Evolutionary conservation across 352 stramenopile species (phyloP).

Genomic region (Phytophthora quininea): DNA sequence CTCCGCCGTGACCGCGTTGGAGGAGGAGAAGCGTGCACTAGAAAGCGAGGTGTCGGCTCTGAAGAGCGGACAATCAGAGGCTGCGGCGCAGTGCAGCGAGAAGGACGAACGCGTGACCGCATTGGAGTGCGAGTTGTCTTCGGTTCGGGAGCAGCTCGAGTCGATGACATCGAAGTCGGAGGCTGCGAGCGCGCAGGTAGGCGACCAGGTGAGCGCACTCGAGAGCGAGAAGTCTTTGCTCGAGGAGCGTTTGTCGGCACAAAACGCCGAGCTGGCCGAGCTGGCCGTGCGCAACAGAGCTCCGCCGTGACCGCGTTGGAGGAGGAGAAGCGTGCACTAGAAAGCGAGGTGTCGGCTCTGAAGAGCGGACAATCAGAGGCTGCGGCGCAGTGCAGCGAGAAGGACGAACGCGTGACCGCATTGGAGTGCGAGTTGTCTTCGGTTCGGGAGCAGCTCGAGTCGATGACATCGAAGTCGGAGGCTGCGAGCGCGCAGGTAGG

Average conservation of each 20-base stretch:
- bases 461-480: too few species aligned
- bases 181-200: neutral
- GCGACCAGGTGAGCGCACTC: neutral
- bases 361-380: constrained; percentile 1
- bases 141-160: neutral
- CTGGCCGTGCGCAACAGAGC: constrained; percentile 1
- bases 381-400: neutral
- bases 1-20: neutral
- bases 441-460: too few species aligned
- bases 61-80: constrained; percentile 1
- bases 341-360: neutral
- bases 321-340: constrained; percentile 1
- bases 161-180: neutral
- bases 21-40: constrained; percentile 1
- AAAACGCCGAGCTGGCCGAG: neutral
- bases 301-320: neutral
- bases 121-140: constrained; percentile 1
- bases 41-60: neutral
- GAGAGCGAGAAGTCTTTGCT: neutral
- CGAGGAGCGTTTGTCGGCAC: constrained; percentile 1
- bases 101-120: neutral
- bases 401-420: neutral
- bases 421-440: neutral
- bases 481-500: too few species aligned
- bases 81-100: neutral